Evolutionary conservation across 1,284 basidiomycete genomes (phyloP).

Genomic region (Peniophora sp.): DNA sequence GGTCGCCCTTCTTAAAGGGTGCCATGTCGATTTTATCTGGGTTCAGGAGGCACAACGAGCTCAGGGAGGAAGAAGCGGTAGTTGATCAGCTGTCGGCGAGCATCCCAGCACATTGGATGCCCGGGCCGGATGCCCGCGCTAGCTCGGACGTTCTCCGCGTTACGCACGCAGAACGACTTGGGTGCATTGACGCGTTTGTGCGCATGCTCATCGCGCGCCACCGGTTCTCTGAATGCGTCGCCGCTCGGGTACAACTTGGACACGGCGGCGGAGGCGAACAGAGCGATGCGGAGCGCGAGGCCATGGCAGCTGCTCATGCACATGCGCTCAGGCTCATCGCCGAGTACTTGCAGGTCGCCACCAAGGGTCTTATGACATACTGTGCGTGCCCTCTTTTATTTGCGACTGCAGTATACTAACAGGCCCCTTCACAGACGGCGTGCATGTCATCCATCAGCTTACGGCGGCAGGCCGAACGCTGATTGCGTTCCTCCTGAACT

Average conservation of each 20-base stretch:
- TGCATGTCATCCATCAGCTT: slow-evolving; percentile 88
- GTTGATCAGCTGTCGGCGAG: slow-evolving; percentile 71
- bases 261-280: slow-evolving; percentile 41
- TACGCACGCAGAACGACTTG: slow-evolving; percentile 78
- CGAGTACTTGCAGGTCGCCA: slow-evolving; percentile 75
- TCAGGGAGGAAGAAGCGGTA: slow-evolving; percentile 72
- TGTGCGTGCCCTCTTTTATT: slow-evolving; percentile 44
- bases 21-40: slow-evolving; percentile 51
- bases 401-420: not conserved
- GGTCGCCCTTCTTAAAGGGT: slow-evolving; percentile 53
- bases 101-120: slow-evolving; percentile 72
- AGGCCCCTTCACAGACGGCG: slow-evolving; percentile 57
- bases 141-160: slow-evolving; percentile 81
- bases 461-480: slow-evolving; percentile 89
- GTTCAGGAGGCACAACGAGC: slow-evolving; percentile 48
- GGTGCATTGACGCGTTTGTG: slow-evolving; percentile 80
- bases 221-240: slow-evolving; percentile 64
- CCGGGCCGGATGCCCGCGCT: slow-evolving; percentile 73
- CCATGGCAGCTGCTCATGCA: slow-evolving; percentile 60
- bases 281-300: slow-evolving; percentile 57
- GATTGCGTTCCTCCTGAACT: slow-evolving; percentile 77
- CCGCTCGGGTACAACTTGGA: slow-evolving; percentile 36
- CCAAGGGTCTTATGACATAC: slow-evolving; percentile 88
- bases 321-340: slow-evolving; percentile 76
- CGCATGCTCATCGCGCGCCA: slow-evolving; percentile 75